Base-by-base conservation (phyloP, 805 yeast species). In the Pichia nanzhaoensis region DNA sequence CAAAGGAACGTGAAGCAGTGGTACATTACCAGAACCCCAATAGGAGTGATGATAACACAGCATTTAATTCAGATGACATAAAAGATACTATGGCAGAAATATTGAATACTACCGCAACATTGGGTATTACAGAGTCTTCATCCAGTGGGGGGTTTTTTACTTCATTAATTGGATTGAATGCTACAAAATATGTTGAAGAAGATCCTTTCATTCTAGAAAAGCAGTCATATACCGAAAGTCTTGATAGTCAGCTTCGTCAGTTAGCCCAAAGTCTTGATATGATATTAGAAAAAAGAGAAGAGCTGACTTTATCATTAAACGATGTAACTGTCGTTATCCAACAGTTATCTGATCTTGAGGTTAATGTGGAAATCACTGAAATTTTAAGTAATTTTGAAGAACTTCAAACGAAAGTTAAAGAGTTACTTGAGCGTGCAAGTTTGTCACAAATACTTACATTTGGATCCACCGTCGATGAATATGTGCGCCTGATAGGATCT, bases 391-490 rank as follows among this genome's bases (percentile, higher is more conserved):
- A 81, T 46, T 89, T 90, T 61, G 79, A 89, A 32, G 79, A 78
- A 30, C 77, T 86, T 8, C 91, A 90, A 58, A 56, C 67, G 30
- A 76, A 84, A 51, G 73, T 90, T 21, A 79, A 79, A 54, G 91
- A 86, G 42, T 70, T 86, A 39, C 67, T 87, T 39, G 89, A 81
- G 51, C 75, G 96, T 49, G 80, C 84, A 49, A 81, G 88, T 47
- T 64, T 84, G 64, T 95, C 87, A 61, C 97, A 91, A 53, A 78
- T 89, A 56, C 67, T 91, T 50, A 88, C 96, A 0, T 66, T 91
- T 39, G 95, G 95, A 2, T 77, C 84, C 21, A 86, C 95, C 1
- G 68, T 91, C 34, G 96, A 91, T 59, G 97, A 90, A 59, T 90
- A 93, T 60, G 69, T 81, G 40, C 74, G 98, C 41, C 68, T 82